A percentile compares a stretch with the other conserved stretches of the same genome.
phyloP scores from a whole-genome alignment of 2,329 filamentous ascomycete genomes.

The Cladophialophora immunda region DNA sequence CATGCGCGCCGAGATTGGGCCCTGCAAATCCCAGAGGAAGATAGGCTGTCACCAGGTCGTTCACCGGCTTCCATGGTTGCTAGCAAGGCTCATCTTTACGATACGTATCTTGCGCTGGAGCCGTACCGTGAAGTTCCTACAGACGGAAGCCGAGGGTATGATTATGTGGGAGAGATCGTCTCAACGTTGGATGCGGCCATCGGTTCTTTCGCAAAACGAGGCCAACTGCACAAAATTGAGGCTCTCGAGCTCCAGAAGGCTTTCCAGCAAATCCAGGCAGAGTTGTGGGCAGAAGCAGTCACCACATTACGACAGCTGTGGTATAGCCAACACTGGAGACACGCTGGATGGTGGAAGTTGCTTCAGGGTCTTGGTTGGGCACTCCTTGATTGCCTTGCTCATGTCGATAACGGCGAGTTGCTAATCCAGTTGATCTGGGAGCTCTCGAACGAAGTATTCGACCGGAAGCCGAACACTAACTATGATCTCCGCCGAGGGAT shows the following conservation, averaged over 20 bases:
- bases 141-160: slow-evolving; percentile 54
- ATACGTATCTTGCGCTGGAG: slow-evolving; percentile 68
- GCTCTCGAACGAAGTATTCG: slow-evolving; percentile 54
- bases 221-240: slow-evolving; percentile 64
- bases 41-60: slow-evolving; percentile 63
- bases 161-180: slow-evolving; percentile 62
- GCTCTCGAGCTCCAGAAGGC: slow-evolving; percentile 64
- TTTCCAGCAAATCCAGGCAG: slow-evolving; percentile 61
- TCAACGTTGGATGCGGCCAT: slow-evolving; percentile 58
- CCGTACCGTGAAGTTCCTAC: slow-evolving; percentile 64
- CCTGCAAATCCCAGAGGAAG: slow-evolving; percentile 66
- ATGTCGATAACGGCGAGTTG: slow-evolving; percentile 56
- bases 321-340: slow-evolving; percentile 66
- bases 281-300: slow-evolving; percentile 61
- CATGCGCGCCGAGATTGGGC: slow-evolving; percentile 61
- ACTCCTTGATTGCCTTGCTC: slow-evolving; percentile 62
- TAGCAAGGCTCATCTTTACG: slow-evolving; percentile 63
- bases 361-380: slow-evolving; percentile 63
- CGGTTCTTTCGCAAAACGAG: slow-evolving; percentile 60
- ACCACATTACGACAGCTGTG: slow-evolving; percentile 63
- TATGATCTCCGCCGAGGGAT: slow-evolving; percentile 51
- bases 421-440: slow-evolving; percentile 67
- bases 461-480: slow-evolving; percentile 46
- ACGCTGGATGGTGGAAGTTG: slow-evolving; percentile 66
- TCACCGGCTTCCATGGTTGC: slow-evolving; percentile 64